phyloP scores from a whole-genome alignment of 495 filamentous ascomycete genomes.

The Staphylotrichum tortipilum region DNA sequence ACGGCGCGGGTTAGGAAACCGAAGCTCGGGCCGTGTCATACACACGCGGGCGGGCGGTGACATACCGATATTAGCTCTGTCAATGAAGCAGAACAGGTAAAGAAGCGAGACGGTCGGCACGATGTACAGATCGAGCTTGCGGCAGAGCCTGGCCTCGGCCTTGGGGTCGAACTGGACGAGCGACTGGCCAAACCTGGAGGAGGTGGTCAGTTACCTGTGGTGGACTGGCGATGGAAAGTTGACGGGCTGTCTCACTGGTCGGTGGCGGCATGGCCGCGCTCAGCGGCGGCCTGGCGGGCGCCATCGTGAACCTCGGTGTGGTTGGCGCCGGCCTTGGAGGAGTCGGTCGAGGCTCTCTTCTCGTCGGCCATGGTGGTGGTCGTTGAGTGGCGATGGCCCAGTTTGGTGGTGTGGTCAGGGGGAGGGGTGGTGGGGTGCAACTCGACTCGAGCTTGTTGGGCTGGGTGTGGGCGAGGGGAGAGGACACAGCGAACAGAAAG shows the following conservation, averaged over 20 bases:
- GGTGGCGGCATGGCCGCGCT: constrained; percentile 50
- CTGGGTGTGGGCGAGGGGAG: background rate
- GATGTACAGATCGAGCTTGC: constrained; percentile 44
- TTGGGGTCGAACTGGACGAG: constrained; percentile 50
- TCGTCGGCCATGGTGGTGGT: constrained; percentile 11
- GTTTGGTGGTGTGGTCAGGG: no score
- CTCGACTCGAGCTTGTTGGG: background rate
- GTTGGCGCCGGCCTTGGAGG: constrained; percentile 5
- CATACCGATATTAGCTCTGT: constrained; percentile 55
- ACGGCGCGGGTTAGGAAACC: no score
- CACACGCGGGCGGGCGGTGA: no score
- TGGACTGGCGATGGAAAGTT: no score
- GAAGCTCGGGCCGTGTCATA: no score
- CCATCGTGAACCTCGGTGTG: background rate
- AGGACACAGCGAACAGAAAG: background rate
- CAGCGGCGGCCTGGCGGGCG: constrained; percentile 39
- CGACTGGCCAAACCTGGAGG: constrained; percentile 43
- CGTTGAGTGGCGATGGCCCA: background rate
- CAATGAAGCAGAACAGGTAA: constrained; percentile 56
- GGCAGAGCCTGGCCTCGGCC: constrained; percentile 48
- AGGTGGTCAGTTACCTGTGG: constrained; percentile 4
- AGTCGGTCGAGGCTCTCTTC: constrained; percentile 7
- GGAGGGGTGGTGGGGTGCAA: no score
- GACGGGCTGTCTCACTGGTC: constrained; percentile 44
- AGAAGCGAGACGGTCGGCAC: constrained; percentile 48